Conservation (phyloP, 1,284 basidiomycete species). For the Lentinula novae-zelandiae region DNA sequence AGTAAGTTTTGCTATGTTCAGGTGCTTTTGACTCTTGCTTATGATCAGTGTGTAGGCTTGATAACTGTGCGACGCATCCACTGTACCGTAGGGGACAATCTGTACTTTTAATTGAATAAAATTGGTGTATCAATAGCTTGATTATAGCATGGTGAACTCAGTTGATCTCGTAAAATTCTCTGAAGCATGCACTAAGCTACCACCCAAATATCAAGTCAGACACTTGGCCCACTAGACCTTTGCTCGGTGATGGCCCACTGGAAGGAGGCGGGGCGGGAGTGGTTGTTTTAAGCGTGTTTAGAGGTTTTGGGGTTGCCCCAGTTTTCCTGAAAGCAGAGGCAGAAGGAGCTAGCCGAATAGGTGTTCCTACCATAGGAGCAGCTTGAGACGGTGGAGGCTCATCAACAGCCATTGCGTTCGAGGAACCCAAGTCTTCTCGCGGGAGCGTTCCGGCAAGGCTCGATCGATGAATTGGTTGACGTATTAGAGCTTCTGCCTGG, state of each 20-base stretch:
- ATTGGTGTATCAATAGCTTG: neutral
- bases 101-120: neutral
- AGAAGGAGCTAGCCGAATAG: slow-evolving; percentile 66
- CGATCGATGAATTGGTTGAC: slow-evolving; percentile 31
- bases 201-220: slow-evolving; percentile 77
- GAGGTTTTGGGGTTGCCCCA: slow-evolving; percentile 20
- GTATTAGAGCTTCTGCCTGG: slow-evolving; percentile 52
- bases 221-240: slow-evolving; percentile 64
- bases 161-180: too few relatives aligned
- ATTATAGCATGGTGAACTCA: too few relatives aligned
- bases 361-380: slow-evolving; percentile 51
- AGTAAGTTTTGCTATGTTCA: neutral
- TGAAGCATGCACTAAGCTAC: slow-evolving; percentile 31
- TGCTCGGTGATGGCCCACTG: slow-evolving; percentile 36
- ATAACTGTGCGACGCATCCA: neutral
- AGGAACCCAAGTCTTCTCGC: slow-evolving; percentile 11
- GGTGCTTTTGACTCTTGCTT: neutral
- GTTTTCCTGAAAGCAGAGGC: slow-evolving; percentile 61
- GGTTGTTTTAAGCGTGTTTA: slow-evolving; percentile 24
- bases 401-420: slow-evolving; percentile 43
- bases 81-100: neutral
- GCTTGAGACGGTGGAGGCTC: slow-evolving; percentile 27
- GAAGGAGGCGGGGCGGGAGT: slow-evolving; percentile 15
- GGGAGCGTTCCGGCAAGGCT: slow-evolving; percentile 19
- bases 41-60: neutral